These are phyloP conservation scores for Lepidium aucheri DNA, from an alignment of 345 rosid species.

Conservation along the genomic window DNA sequence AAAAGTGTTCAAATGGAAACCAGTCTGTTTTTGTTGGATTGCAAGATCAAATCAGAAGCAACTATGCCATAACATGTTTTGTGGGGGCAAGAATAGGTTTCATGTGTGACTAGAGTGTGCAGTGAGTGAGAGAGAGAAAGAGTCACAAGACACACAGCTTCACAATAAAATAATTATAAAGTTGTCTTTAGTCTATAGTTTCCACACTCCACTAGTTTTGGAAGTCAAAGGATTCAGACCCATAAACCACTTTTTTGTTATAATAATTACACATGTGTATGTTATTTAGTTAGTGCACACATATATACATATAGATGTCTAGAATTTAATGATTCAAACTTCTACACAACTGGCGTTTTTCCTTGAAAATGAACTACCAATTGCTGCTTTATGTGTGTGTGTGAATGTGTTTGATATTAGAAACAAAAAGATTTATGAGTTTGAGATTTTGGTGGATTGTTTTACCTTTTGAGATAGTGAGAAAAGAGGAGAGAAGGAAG, in stretches of 20 bases:
- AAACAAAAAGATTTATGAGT: neutral
- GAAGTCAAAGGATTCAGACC: constrained; percentile 30
- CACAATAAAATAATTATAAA: neutral
- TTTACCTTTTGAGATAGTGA: constrained; percentile 29
- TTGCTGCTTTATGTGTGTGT: neutral
- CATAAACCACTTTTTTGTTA: neutral
- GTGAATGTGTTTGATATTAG: neutral
- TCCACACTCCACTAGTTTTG: constrained; percentile 29
- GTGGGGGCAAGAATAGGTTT: constrained; percentile 21
- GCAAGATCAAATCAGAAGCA: constrained; percentile 15
- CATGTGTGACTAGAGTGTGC: constrained; percentile 21
- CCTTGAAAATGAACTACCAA: constrained; percentile 1
- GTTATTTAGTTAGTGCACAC: constrained; percentile 14
- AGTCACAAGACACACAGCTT: constrained; percentile 27
- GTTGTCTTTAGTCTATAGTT: constrained; percentile 23
- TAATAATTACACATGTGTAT: constrained; percentile 9
- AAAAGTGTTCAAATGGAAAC: neutral
- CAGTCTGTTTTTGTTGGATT: neutral
- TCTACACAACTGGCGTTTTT: constrained; percentile 16
- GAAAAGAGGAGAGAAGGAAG: constrained; percentile 21
- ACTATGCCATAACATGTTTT: constrained; percentile 1
- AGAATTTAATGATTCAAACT: constrained; percentile 6
- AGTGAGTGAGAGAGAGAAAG: constrained; percentile 16
- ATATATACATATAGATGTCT: neutral
- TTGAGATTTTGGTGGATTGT: constrained; percentile 7